A percentile compares a stretch with the other conserved stretches of the same genome.
phyloP scores from a whole-genome alignment of 495 filamentous ascomycete species.

The Monascus purpureus region DNA sequence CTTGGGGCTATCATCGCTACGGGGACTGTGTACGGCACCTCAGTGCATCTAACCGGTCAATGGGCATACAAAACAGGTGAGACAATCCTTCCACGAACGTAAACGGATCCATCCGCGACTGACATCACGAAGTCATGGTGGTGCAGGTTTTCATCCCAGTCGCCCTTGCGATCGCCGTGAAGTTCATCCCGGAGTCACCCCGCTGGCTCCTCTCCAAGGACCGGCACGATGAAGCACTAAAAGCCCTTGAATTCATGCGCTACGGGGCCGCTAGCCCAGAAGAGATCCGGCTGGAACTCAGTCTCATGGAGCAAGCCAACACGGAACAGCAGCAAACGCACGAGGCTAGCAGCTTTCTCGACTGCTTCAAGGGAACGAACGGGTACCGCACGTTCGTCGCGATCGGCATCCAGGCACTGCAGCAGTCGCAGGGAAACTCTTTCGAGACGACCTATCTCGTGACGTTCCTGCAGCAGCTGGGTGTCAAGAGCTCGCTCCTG shows the following conservation, averaged over 20 bases:
- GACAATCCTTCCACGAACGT: too few species aligned
- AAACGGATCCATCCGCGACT: too few species aligned
- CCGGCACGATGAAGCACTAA: constrained; percentile 30
- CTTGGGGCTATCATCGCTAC: too few species aligned
- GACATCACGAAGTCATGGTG: too few species aligned
- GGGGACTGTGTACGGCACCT: too few species aligned
- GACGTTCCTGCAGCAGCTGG: constrained; percentile 9
- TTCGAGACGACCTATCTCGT: constrained; percentile 26
- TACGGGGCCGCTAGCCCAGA: constrained; percentile 19
- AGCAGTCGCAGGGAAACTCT: constrained; percentile 46
- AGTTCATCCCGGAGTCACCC: constrained; percentile 48
- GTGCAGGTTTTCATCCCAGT: constrained; percentile 25
- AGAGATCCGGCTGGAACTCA: constrained; percentile 31
- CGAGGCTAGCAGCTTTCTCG: constrained; percentile 20
- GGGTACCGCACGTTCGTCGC: constrained; percentile 33
- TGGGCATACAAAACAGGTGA: too few species aligned
- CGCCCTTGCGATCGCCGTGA: constrained; percentile 30
- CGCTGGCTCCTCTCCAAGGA: constrained; percentile 42
- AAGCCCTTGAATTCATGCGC: constrained; percentile 29
- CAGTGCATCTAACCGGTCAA: too few species aligned
- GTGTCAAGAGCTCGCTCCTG: constrained; percentile 2
- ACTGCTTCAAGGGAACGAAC: constrained; percentile 39
- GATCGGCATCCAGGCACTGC: constrained; percentile 37
- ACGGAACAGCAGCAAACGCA: constrained; percentile 33
- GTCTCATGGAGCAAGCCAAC: too few species aligned